Conservation (phyloP, 495 filamentous ascomycete genomes). For the Haplographium delicatum region DNA sequence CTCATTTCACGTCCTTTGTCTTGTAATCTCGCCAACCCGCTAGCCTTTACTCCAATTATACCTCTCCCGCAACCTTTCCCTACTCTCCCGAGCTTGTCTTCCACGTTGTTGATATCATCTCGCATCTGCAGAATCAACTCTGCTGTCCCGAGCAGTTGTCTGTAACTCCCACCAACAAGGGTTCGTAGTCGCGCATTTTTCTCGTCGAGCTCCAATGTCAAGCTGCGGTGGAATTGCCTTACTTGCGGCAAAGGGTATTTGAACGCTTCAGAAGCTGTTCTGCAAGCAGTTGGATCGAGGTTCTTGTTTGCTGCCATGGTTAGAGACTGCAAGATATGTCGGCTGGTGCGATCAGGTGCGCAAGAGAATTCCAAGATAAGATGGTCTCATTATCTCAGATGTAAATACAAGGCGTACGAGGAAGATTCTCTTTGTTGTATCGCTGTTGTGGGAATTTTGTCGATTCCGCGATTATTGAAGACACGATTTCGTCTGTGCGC, state of each 20-base stretch:
- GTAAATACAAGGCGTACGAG: no score
- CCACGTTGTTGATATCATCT: slow-evolving; percentile 64
- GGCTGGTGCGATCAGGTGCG: no score
- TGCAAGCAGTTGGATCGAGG: slow-evolving; percentile 16
- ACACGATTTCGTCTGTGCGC: not conserved
- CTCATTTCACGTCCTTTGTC: slow-evolving; percentile 38
- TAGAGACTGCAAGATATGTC: no score
- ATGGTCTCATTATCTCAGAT: no score
- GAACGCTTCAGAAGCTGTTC: slow-evolving; percentile 22
- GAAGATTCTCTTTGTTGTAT: no score
- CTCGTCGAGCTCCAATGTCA: slow-evolving; percentile 57
- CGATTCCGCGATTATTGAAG: no score
- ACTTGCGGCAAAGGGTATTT: slow-evolving; percentile 51
- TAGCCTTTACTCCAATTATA: slow-evolving; percentile 60
- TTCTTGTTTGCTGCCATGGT: slow-evolving; percentile 22
- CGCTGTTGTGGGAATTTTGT: no score
- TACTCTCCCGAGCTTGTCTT: slow-evolving; percentile 62
- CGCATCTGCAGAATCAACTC: slow-evolving; percentile 91
- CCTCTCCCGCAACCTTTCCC: slow-evolving; percentile 73
- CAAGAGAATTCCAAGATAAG: no score
- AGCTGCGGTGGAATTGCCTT: slow-evolving; percentile 49
- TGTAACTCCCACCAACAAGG: slow-evolving; percentile 89
- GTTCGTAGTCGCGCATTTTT: slow-evolving; percentile 85
- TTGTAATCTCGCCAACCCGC: slow-evolving; percentile 57
- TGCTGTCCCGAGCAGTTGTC: slow-evolving; percentile 87